Conservation (phyloP, 2,329 filamentous ascomycete species). For the Scedosporium apiospermum region DNA sequence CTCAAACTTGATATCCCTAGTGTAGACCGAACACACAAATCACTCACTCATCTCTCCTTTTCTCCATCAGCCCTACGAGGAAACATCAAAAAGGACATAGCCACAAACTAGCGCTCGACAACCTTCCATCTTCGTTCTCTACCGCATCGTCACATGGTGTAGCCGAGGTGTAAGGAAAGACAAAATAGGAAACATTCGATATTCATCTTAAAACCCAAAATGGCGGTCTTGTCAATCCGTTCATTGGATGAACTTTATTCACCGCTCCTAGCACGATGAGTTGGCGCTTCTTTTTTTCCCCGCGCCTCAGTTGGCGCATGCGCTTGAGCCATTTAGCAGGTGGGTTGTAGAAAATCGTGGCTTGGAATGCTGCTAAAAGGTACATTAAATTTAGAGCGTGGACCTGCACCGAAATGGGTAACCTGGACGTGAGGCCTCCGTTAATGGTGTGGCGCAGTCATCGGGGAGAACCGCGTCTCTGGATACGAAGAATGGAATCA, state of each 20-base stretch:
- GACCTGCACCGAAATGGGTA: not conserved
- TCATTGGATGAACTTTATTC: no score
- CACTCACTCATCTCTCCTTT: not conserved
- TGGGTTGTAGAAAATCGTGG: not conserved
- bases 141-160: not conserved
- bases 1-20: not conserved
- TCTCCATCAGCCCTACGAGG: not conserved
- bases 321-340: not conserved
- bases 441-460: not conserved
- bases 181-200: no score
- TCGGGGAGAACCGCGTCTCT: not conserved
- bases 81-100: not conserved
- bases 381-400: not conserved
- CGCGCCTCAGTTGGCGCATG: not conserved
- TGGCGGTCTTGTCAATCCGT: no score
- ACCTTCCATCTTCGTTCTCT: not conserved
- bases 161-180: not conserved
- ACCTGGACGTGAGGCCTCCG: constrained; percentile 1
- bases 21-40: not conserved
- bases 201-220: no score
- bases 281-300: not conserved
- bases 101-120: not conserved
- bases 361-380: not conserved
- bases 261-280: no score
- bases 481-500: not conserved